Evolutionary conservation across 1,284 basidiomycete species (phyloP).

Genomic region (Ceratobasidium sp.): DNA sequence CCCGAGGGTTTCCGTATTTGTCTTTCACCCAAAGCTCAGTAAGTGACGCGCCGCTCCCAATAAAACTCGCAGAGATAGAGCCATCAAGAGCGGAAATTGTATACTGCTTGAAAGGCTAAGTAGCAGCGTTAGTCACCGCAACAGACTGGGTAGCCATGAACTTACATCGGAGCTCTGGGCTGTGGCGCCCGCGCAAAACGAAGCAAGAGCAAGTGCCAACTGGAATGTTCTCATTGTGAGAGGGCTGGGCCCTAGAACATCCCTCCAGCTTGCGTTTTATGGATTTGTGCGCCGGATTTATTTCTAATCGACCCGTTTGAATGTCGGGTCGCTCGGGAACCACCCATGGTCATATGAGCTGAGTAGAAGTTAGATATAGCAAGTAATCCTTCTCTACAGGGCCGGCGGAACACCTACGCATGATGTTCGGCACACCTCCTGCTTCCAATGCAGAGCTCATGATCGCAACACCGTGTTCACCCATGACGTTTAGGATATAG

Average conservation of each 20-base stretch:
- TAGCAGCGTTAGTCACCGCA: not conserved
- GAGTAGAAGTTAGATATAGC: constrained; percentile 1
- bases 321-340: constrained; percentile 3
- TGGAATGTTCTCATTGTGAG: constrained; percentile 5
- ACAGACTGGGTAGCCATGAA: not conserved
- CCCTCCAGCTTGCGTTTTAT: not conserved
- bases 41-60: constrained; percentile 31
- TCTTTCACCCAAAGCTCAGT: constrained; percentile 43
- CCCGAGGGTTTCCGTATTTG: constrained; percentile 9
- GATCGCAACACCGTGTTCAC: not conserved
- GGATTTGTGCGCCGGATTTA: not conserved
- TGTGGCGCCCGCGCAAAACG: not conserved
- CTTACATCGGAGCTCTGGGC: constrained; percentile 6
- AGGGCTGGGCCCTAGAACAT: not conserved
- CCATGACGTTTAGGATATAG: not conserved
- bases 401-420: not conserved
- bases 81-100: constrained; percentile 19
- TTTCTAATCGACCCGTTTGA: not conserved
- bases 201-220: not conserved
- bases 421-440: not conserved
- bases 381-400: not conserved
- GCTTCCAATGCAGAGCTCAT: not conserved
- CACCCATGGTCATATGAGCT: not conserved
- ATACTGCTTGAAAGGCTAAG: constrained; percentile 33
- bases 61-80: constrained; percentile 35